A percentile compares a stretch with the other conserved stretches of the same genome.
Conservation (phyloP, 768 basidiomycete genomes). For the Melanogaster broomeanus region DNA sequence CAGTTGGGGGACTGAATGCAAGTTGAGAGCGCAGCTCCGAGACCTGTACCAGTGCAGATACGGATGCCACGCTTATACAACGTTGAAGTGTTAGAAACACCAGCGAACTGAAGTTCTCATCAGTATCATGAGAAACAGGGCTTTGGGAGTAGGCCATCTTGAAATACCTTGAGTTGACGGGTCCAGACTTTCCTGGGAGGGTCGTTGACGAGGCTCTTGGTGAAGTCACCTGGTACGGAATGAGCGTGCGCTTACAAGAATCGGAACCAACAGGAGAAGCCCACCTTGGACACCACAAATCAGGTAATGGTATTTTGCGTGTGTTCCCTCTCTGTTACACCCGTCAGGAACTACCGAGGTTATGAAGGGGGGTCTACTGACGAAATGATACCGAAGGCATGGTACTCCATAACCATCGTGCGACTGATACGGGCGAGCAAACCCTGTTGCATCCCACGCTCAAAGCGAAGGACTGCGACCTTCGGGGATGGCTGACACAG, state of each 20-base stretch:
- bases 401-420: conserved; percentile 76
- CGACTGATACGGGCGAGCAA: conserved; percentile 74
- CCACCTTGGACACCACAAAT: conserved; percentile 76
- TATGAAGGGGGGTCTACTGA: conserved; percentile 34
- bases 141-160: conserved; percentile 1
- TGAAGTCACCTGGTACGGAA: conserved; percentile 62
- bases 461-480: conserved; percentile 76
- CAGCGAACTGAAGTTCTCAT: conserved; percentile 56
- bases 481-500: conserved; percentile 67
- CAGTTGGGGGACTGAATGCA: conserved; percentile 76
- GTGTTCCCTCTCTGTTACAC: conserved; percentile 58
- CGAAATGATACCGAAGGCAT: conserved; percentile 81
- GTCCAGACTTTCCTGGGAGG: conserved; percentile 77
- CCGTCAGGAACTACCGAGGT: conserved; percentile 9
- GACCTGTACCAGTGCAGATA: conserved; percentile 80
- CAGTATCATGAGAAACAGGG: conserved; percentile 4
- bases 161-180: conserved; percentile 68
- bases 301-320: conserved; percentile 79
- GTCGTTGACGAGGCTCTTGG: conserved; percentile 65
- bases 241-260: background rate
- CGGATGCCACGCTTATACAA: conserved; percentile 81
- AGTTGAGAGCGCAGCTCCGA: conserved; percentile 78
- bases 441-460: conserved; percentile 85
- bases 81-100: conserved; percentile 77
- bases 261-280: background rate